Percentiles rank a stretch among this genome's conserved stretches.
phyloP scores from a whole-genome alignment of 225 moss, liverwort and hornwort genomes.

The Rhytidiadelphus loreus region DNA sequence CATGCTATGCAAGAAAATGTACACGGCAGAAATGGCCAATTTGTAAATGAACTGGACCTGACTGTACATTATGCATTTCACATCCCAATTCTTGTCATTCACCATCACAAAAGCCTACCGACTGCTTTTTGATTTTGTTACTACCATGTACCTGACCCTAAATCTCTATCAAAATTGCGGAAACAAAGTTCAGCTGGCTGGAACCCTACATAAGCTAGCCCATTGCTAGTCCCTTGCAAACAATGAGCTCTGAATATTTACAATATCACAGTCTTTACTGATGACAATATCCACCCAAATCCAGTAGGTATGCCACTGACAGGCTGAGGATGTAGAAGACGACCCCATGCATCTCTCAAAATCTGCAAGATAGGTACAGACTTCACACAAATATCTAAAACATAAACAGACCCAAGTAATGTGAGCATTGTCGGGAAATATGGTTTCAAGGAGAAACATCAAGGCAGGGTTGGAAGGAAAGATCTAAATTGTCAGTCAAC shows the following conservation, averaged over 20 bases:
- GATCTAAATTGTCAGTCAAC: constrained; percentile 3
- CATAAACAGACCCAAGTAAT: not conserved
- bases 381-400: not conserved
- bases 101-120: not conserved
- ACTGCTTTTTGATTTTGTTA: not conserved
- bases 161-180: not conserved
- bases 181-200: not conserved
- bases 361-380: not conserved
- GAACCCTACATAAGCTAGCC: not conserved
- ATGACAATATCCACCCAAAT: not conserved
- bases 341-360: constrained; percentile 4
- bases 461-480: constrained; percentile 29
- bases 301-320: not conserved
- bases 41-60: too few relatives aligned
- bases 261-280: not conserved
- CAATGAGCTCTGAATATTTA: not conserved
- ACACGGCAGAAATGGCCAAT: too few relatives aligned
- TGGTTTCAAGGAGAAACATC: constrained; percentile 13
- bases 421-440: not conserved
- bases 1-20: too few relatives aligned
- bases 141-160: not conserved
- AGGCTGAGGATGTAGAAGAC: not conserved
- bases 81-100: not conserved
- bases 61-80: not conserved
- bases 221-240: not conserved